Evolutionary conservation across 2,329 filamentous ascomycete species (phyloP).

Genomic region (Herpotrichia juniperi): DNA sequence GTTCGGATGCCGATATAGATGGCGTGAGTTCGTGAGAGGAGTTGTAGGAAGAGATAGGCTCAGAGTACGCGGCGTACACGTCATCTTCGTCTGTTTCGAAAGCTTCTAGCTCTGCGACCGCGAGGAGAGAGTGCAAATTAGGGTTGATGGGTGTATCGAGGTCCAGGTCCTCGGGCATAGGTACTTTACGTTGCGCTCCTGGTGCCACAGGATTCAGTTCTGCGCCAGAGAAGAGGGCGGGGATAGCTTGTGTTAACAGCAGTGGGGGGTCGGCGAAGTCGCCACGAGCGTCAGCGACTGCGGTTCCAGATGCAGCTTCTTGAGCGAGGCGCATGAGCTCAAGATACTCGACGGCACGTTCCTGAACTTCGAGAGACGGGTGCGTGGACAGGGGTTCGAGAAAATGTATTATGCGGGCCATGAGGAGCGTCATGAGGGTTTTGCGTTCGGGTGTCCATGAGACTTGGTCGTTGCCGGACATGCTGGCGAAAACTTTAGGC

Average conservation of each 20-base stretch:
- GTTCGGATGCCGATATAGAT: conserved; percentile 48
- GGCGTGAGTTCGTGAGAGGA: conserved; percentile 21
- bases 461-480: conserved; percentile 69
- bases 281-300: conserved; percentile 60
- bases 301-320: conserved; percentile 76
- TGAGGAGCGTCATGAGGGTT: conserved; percentile 74
- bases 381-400: conserved; percentile 80
- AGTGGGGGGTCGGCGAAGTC: conserved; percentile 79
- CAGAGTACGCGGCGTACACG: conserved; percentile 54
- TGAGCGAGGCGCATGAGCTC: conserved; percentile 86
- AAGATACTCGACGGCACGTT: conserved; percentile 88
- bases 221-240: conserved; percentile 81
- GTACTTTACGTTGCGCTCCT: conserved; percentile 85
- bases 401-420: conserved; percentile 81
- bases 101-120: conserved; percentile 53
- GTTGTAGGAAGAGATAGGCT: conserved; percentile 41
- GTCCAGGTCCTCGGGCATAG: conserved; percentile 75
- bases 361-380: conserved; percentile 91
- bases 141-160: conserved; percentile 83
- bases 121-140: conserved; percentile 71
- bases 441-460: conserved; percentile 77
- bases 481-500: conserved; percentile 80
- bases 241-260: conserved; percentile 87
- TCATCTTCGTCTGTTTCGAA: conserved; percentile 52
- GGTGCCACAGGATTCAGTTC: conserved; percentile 90